Evolutionary conservation across 2,329 filamentous ascomycete species (phyloP).

Genomic region (Aspergillus sp.): DNA sequence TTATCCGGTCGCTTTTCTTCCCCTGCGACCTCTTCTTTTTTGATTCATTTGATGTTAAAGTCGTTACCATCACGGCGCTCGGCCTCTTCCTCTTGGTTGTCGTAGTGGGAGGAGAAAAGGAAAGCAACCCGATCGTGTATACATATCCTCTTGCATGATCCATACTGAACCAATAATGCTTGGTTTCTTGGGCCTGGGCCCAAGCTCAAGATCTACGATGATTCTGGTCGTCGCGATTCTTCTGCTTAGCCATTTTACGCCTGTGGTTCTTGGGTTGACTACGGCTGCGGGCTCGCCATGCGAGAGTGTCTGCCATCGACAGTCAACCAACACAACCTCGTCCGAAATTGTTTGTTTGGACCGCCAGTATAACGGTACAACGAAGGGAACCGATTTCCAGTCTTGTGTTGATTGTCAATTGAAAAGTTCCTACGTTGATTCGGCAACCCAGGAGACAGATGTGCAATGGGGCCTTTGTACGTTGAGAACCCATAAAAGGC

Average conservation of each 20-base stretch:
- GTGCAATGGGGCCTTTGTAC: slow-evolving; percentile 44
- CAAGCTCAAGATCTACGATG: slow-evolving; percentile 7
- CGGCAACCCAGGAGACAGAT: slow-evolving; percentile 33
- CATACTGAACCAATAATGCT: slow-evolving; percentile 11
- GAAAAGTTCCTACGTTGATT: slow-evolving; percentile 32
- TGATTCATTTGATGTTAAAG: not conserved
- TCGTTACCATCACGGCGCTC: not conserved
- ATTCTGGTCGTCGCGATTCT: slow-evolving; percentile 15
- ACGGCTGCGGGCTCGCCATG: slow-evolving; percentile 38
- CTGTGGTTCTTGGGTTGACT: slow-evolving; percentile 20
- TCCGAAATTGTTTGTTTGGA: slow-evolving; percentile 40
- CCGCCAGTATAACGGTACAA: slow-evolving; percentile 26
- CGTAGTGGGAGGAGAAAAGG: not conserved
- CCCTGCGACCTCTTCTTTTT: not conserved
- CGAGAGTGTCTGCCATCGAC: slow-evolving; percentile 23
- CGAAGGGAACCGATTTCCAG: slow-evolving; percentile 31
- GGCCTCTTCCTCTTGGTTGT: slow-evolving; percentile 1
- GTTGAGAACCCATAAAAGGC: slow-evolving; percentile 6
- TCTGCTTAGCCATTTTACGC: slow-evolving; percentile 16
- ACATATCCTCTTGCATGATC: not conserved
- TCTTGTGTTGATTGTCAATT: slow-evolving; percentile 40
- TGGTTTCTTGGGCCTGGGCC: slow-evolving; percentile 7
- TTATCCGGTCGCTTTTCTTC: not conserved
- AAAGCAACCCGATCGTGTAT: not conserved
- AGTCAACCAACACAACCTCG: slow-evolving; percentile 32